Percentiles rank a stretch among this genome's conserved stretches.
Evolutionary conservation across 2,329 filamentous ascomycete species (phyloP).

Genomic region (Hypoxylon sp.): DNA sequence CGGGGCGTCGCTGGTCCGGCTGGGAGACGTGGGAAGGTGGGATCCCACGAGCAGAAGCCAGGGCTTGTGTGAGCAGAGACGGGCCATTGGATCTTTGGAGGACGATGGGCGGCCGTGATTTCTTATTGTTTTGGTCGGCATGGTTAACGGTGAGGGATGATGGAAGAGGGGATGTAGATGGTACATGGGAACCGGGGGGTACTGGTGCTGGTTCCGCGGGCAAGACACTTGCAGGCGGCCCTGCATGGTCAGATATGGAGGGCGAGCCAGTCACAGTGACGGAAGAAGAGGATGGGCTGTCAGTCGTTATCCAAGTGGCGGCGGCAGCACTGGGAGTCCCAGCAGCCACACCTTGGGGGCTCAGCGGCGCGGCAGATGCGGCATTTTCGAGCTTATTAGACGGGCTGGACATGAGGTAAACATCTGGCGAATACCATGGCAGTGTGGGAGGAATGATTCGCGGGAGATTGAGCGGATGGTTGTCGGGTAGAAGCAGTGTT

Average conservation of each 20-base stretch:
- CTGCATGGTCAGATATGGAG: conserved; percentile 47
- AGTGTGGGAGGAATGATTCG: conserved; percentile 49
- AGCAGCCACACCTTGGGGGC: conserved; percentile 46
- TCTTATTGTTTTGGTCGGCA: conserved; percentile 63
- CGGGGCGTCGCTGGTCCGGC: conserved; percentile 49
- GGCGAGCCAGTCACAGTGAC: conserved; percentile 50
- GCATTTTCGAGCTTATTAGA: conserved; percentile 68
- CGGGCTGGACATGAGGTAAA: conserved; percentile 71
- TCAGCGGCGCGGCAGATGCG: conserved; percentile 61
- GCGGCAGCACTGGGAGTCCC: conserved; percentile 44
- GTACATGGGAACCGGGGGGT: conserved; percentile 44
- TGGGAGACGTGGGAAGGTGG: conserved; percentile 50
- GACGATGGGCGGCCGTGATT: conserved; percentile 61
- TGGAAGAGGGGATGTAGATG: conserved; percentile 47
- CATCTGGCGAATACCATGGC: conserved; percentile 63
- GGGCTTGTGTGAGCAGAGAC: conserved; percentile 70
- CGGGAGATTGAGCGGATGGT: conserved; percentile 41
- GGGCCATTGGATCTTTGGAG: conserved; percentile 64
- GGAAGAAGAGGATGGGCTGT: conserved; percentile 49
- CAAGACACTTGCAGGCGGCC: conserved; percentile 43
- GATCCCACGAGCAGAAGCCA: conserved; percentile 72
- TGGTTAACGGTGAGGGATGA: conserved; percentile 51
- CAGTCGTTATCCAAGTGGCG: conserved; percentile 49
- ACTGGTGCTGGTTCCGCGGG: conserved; percentile 33
- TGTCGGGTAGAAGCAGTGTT: conserved; percentile 34